Conservation (phyloP, 2,329 filamentous ascomycete genomes). For the Trichoderma gracile region DNA sequence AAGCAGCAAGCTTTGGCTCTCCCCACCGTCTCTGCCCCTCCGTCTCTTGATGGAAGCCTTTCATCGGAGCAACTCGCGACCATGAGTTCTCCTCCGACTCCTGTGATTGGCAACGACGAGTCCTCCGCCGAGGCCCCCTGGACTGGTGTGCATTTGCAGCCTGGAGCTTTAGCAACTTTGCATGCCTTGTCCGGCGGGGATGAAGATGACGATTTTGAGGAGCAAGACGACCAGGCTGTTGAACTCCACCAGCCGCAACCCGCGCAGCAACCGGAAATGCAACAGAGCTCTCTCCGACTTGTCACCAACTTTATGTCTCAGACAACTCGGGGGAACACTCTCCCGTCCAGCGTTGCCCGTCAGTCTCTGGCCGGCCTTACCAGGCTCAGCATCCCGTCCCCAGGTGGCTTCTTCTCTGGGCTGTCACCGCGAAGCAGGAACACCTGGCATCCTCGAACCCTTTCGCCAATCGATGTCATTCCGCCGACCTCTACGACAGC, state of each 20-base stretch:
- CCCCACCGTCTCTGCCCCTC: slow-evolving; percentile 75
- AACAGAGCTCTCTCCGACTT: slow-evolving; percentile 53
- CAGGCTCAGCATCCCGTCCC: slow-evolving; percentile 84
- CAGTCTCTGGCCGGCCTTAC: slow-evolving; percentile 72
- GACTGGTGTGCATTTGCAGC: slow-evolving; percentile 73
- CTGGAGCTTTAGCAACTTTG: slow-evolving; percentile 77
- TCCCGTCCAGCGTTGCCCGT: slow-evolving; percentile 40
- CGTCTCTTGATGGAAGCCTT: slow-evolving; percentile 86
- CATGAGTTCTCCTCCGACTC: slow-evolving; percentile 82
- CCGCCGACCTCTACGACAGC: slow-evolving; percentile 87
- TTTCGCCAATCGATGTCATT: slow-evolving; percentile 49
- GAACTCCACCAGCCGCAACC: slow-evolving; percentile 44
- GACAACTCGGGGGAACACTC: slow-evolving; percentile 28
- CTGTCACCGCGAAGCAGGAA: slow-evolving; percentile 73
- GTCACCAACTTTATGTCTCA: slow-evolving; percentile 45
- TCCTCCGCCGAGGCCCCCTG: slow-evolving; percentile 62
- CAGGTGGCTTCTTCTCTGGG: slow-evolving; percentile 87
- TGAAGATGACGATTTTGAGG: slow-evolving; percentile 58
- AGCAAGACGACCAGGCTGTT: slow-evolving; percentile 45
- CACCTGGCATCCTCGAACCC: slow-evolving; percentile 72
- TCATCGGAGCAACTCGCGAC: slow-evolving; percentile 83
- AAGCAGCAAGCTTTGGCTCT: slow-evolving; percentile 63
- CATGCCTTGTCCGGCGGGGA: slow-evolving; percentile 67
- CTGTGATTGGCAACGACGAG: slow-evolving; percentile 63
- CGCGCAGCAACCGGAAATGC: slow-evolving; percentile 44